A percentile compares a stretch with the other conserved stretches of the same genome.
Evolutionary conservation across 768 basidiomycete species (phyloP).

Genomic region (Xerocomellus intermedius): DNA sequence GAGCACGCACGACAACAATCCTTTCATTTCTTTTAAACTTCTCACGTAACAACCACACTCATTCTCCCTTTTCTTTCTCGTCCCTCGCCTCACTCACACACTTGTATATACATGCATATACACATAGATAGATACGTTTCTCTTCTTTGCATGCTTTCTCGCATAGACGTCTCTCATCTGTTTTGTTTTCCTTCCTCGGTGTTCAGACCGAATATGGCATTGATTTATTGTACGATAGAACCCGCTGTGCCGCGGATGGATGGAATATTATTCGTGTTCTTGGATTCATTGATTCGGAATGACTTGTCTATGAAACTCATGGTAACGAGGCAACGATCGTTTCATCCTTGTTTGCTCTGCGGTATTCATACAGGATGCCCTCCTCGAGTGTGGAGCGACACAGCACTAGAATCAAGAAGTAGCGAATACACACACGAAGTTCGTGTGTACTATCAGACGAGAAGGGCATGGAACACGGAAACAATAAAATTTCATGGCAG

Average conservation of each 20-base stretch:
- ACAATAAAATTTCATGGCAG: not conserved
- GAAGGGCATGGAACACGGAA: constrained; percentile 1
- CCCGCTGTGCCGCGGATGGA: constrained; percentile 24
- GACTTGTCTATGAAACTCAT: constrained; percentile 5
- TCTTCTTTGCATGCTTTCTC: constrained; percentile 24
- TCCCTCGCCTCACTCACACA: constrained; percentile 29
- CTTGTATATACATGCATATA: constrained; percentile 39
- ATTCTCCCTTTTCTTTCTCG: constrained; percentile 13
- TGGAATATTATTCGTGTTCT: constrained; percentile 33
- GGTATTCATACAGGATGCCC: not conserved
- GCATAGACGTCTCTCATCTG: constrained; percentile 29
- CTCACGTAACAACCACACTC: constrained; percentile 27
- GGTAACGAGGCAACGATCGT: constrained; percentile 16
- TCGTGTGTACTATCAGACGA: constrained; percentile 8
- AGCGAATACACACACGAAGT: constrained; percentile 4
- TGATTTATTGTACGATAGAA: constrained; percentile 38
- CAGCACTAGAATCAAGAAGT: not conserved
- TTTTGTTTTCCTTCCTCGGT: constrained; percentile 6
- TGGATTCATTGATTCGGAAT: constrained; percentile 12
- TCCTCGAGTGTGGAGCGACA: not conserved
- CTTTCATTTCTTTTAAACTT: constrained; percentile 5
- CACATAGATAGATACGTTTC: constrained; percentile 34
- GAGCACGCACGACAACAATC: constrained; percentile 26
- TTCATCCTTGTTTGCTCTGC: not conserved
- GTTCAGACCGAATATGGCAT: constrained; percentile 29